Conservation (phyloP, 108 stramenopile species). For the Seminavis robusta region DNA sequence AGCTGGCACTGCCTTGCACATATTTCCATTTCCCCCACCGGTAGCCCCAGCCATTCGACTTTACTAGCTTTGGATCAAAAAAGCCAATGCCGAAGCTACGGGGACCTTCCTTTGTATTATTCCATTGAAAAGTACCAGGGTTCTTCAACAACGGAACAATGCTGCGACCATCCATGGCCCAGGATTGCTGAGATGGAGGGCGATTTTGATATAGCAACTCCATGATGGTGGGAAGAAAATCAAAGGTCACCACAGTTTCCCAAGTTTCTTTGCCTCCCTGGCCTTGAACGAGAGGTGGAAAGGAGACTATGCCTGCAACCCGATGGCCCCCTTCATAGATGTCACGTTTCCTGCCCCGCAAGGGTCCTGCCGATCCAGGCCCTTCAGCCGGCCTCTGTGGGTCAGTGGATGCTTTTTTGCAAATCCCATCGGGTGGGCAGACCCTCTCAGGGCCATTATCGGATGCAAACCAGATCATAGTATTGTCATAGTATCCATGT, state of each 20-base stretch:
- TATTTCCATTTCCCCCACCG: conserved; percentile 33
- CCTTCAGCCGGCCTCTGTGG: conserved; percentile 26
- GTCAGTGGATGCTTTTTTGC: conserved; percentile 4
- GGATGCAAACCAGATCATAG: conserved; percentile 26
- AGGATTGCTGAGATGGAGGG: too few relatives aligned
- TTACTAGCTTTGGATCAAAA: conserved; percentile 8
- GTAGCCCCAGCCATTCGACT: conserved; percentile 20
- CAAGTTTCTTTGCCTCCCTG: conserved; percentile 13
- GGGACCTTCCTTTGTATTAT: conserved; percentile 12
- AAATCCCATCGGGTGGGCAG: conserved; percentile 17
- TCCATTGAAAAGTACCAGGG: conserved; percentile 10
- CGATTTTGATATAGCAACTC: conserved; percentile 17
- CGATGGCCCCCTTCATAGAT: conserved; percentile 39
- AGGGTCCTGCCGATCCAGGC: conserved; percentile 18
- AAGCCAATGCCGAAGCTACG: conserved; percentile 17
- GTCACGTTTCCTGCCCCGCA: conserved; percentile 31
- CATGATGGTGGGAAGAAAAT: conserved; percentile 27
- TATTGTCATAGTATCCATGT: conserved; percentile 31
- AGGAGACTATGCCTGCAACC: conserved; percentile 27
- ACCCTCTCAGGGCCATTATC: conserved; percentile 34
- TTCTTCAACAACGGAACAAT: conserved; percentile 20
- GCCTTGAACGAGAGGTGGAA: conserved; percentile 12
- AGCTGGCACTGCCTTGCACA: conserved; percentile 27
- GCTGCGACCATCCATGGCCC: conserved; percentile 26
- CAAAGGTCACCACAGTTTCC: conserved; percentile 24